Evolutionary conservation across 495 filamentous ascomycete species (phyloP).

Genomic region (Aspergillus bridgeri): DNA sequence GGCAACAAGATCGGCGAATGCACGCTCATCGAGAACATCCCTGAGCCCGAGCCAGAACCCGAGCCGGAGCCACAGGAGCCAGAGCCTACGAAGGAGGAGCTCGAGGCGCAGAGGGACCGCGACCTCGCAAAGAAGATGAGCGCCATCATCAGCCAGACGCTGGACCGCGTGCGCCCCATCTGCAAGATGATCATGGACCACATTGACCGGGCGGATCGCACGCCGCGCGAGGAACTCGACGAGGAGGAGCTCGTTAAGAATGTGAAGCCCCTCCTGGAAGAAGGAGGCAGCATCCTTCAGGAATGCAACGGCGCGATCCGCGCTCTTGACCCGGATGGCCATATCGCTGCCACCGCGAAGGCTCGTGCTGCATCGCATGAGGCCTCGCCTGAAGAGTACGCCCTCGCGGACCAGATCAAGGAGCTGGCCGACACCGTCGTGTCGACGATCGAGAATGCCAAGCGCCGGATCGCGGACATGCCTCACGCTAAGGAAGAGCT

Average conservation of each 20-base stretch:
- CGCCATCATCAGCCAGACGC: constrained; percentile 67
- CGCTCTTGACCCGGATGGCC: constrained; percentile 84
- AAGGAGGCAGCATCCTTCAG: constrained; percentile 73
- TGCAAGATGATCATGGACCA: constrained; percentile 82
- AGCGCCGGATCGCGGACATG: constrained; percentile 84
- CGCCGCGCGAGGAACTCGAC: constrained; percentile 85
- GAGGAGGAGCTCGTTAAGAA: constrained; percentile 84
- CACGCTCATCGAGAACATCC: constrained; percentile 73
- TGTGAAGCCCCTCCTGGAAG: constrained; percentile 83
- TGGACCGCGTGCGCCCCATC: constrained; percentile 80
- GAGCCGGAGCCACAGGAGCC: constrained; percentile 28
- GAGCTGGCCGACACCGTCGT: constrained; percentile 61
- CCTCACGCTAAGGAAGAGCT: constrained; percentile 92
- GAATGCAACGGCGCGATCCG: constrained; percentile 90
- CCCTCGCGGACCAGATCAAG: constrained; percentile 79
- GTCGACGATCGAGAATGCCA: constrained; percentile 80
- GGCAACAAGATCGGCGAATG: constrained; percentile 77
- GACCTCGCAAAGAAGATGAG: constrained; percentile 78
- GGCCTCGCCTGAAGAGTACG: constrained; percentile 81
- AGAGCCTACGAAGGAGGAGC: constrained; percentile 52
- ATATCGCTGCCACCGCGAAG: constrained; percentile 82
- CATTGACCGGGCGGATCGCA: constrained; percentile 76
- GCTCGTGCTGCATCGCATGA: constrained; percentile 75
- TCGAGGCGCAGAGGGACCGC: constrained; percentile 61
- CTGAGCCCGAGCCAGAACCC: constrained; percentile 40